Percentiles rank a stretch among this genome's conserved stretches.
These are phyloP conservation scores for Pharus latifolius DNA, from an alignment of 176 grass and related monocot genomes.

Conservation along the genomic window DNA sequence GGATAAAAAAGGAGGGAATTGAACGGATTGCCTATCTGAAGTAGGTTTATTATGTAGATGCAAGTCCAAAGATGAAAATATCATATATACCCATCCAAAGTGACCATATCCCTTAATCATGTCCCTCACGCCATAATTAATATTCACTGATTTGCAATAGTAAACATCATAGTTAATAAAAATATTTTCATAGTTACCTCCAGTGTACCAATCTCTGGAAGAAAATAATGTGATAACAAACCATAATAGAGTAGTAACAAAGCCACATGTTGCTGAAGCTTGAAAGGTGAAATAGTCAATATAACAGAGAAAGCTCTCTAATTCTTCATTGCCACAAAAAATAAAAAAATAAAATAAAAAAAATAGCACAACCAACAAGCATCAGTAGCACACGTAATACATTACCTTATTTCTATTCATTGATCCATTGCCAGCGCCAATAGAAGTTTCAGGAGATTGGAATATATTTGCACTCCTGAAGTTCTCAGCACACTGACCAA, in stretches of 20 bases:
- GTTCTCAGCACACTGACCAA: constrained; percentile 32
- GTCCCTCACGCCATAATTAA: too few species aligned
- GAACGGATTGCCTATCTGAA: too few species aligned
- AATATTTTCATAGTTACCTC: too few species aligned
- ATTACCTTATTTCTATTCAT: constrained; percentile 50
- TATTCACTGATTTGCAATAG: too few species aligned
- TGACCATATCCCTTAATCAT: too few species aligned
- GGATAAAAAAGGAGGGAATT: too few species aligned
- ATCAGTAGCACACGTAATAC: background rate
- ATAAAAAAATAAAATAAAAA: too few species aligned
- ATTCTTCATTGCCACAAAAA: background rate
- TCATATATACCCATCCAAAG: too few species aligned
- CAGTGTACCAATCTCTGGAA: background rate
- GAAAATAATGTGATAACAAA: background rate
- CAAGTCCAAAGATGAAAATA: too few species aligned
- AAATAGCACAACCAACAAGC: background rate
- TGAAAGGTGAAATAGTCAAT: background rate
- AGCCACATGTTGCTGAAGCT: background rate
- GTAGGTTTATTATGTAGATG: too few species aligned
- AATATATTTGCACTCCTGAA: constrained; percentile 23
- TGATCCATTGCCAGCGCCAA: constrained; percentile 11
- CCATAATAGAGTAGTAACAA: background rate
- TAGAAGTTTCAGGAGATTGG: constrained; percentile 18
- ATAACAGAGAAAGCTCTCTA: background rate
- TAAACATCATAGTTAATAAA: too few species aligned